Conservation (phyloP, 176 grass and related monocot genomes). For the Paspalum notatum region DNA sequence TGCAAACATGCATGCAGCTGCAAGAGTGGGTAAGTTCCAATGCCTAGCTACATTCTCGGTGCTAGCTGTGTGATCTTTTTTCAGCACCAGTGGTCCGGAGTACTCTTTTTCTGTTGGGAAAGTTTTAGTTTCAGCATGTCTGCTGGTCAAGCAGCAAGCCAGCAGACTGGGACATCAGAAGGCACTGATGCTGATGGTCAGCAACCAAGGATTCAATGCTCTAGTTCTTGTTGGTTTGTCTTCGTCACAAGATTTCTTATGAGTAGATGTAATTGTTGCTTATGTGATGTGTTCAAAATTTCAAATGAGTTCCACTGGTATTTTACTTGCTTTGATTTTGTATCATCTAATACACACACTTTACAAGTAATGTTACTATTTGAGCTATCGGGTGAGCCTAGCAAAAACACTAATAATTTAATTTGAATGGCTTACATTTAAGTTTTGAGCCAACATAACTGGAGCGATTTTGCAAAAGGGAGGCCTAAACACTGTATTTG, state of each 20-base stretch:
- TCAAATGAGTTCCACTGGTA: too few species aligned
- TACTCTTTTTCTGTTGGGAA: slow-evolving; percentile 43
- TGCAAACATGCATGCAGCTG: slow-evolving; percentile 47
- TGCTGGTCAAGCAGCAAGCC: too few species aligned
- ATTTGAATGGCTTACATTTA: neutral
- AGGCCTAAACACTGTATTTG: too few species aligned
- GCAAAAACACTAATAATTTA: neutral
- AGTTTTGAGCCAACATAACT: neutral
- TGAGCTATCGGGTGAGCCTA: neutral
- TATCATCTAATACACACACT: neutral
- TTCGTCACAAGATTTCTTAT: too few species aligned
- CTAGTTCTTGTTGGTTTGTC: too few species aligned
- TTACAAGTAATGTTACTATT: neutral
- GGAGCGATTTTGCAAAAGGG: neutral
- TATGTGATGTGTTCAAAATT: too few species aligned
- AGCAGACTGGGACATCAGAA: too few species aligned
- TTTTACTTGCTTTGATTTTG: neutral
- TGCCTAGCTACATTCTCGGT: neutral
- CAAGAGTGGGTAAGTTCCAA: slow-evolving; percentile 28
- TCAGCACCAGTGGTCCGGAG: slow-evolving; percentile 43
- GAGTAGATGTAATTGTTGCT: too few species aligned
- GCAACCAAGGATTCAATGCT: slow-evolving; percentile 28
- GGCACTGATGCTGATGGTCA: slow-evolving; percentile 56
- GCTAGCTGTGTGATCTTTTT: neutral
- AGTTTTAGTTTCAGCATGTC: slow-evolving; percentile 72